Evolutionary conservation across 208 protist species (phyloP).

Genomic region (Leishmania amazonensis): DNA sequence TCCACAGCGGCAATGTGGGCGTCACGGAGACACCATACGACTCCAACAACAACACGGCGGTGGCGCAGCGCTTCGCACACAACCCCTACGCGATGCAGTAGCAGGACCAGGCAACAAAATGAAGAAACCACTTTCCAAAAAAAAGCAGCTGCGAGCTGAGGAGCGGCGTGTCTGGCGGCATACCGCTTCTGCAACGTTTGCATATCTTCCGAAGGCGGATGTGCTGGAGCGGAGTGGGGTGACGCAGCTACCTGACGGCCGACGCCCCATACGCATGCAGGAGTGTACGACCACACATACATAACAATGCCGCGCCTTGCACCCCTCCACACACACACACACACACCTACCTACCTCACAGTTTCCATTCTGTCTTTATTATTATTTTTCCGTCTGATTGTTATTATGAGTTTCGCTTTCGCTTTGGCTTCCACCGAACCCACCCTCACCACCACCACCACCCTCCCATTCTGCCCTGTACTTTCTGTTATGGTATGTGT

Average conservation of each 20-base stretch:
- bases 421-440: too few relatives aligned
- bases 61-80: conserved; percentile 29
- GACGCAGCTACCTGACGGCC: not conserved
- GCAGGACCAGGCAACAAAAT: not conserved
- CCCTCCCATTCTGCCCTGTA: too few relatives aligned
- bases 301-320: not conserved
- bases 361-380: too few relatives aligned
- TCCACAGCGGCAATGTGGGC: not conserved
- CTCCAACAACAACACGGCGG: conserved; percentile 15
- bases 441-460: too few relatives aligned
- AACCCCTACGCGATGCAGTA: conserved; percentile 40
- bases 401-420: too few relatives aligned
- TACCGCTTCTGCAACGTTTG: too few relatives aligned
- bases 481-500: not conserved
- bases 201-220: too few relatives aligned
- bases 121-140: not conserved
- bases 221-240: not conserved
- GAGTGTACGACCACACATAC: too few relatives aligned
- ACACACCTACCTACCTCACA: too few relatives aligned
- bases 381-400: too few relatives aligned
- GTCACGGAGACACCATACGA: not conserved
- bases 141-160: too few relatives aligned
- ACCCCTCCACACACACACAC: not conserved
- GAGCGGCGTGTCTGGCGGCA: too few relatives aligned
- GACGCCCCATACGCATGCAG: not conserved